These are phyloP conservation scores for Pythium oligandrum DNA, from an alignment of 352 stramenopile genomes.

Conservation along the genomic window DNA sequence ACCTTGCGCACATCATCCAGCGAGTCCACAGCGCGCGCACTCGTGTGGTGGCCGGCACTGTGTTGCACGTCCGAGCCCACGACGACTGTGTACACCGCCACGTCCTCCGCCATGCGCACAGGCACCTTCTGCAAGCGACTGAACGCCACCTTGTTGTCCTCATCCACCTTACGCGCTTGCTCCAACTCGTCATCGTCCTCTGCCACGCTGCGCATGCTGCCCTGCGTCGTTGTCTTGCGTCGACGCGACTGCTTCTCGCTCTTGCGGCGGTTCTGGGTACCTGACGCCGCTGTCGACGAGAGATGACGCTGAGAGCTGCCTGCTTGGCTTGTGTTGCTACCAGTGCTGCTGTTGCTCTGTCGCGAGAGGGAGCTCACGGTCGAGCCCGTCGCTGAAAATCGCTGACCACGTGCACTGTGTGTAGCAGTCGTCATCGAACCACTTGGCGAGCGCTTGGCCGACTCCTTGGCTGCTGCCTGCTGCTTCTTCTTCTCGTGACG, in stretches of 20 bases:
- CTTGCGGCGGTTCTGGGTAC: slow-evolving; percentile 5
- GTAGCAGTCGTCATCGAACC: not conserved
- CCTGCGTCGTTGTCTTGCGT: slow-evolving; percentile 4
- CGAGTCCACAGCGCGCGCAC: slow-evolving; percentile 62
- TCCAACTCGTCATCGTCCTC: slow-evolving; percentile 53
- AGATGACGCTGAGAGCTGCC: not conserved
- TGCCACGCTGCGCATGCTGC: slow-evolving; percentile 1
- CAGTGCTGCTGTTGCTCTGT: not conserved
- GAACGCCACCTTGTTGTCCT: slow-evolving; percentile 78
- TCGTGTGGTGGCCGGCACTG: slow-evolving; percentile 46
- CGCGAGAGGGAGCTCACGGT: no score
- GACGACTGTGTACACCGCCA: slow-evolving; percentile 66
- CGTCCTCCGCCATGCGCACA: slow-evolving; percentile 55
- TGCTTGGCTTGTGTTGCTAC: not conserved
- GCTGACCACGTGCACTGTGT: not conserved
- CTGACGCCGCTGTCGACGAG: not conserved
- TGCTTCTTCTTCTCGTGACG: slow-evolving; percentile 49
- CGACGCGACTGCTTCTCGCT: slow-evolving; percentile 11
- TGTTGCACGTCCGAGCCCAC: slow-evolving; percentile 64
- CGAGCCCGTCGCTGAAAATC: no score
- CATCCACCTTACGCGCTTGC: slow-evolving; percentile 33
- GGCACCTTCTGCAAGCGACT: slow-evolving; percentile 73
- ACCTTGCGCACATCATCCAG: slow-evolving; percentile 65
- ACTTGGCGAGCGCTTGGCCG: slow-evolving; percentile 18
- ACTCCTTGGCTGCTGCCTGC: slow-evolving; percentile 14